phyloP scores from a whole-genome alignment of 2,329 filamentous ascomycete species.

The Conoideocrella luteorostrata region DNA sequence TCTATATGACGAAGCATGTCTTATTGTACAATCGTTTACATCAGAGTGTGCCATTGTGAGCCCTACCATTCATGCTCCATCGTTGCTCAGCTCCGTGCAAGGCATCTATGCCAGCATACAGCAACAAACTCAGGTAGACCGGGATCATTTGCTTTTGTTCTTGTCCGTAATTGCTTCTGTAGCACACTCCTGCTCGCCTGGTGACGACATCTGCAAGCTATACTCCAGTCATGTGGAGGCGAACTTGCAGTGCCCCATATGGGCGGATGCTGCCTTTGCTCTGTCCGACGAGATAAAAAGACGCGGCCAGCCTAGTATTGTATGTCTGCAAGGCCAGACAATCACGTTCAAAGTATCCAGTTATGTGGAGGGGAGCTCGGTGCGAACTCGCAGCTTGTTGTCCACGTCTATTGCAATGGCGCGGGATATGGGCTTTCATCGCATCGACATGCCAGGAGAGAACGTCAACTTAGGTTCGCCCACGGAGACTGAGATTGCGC shows the following conservation, averaged over 20 bases:
- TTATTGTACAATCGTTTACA: constrained; percentile 1
- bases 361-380: constrained; percentile 6
- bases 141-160: constrained; percentile 2
- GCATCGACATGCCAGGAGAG: constrained; percentile 3
- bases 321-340: constrained; percentile 6
- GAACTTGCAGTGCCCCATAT: constrained; percentile 3
- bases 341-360: constrained; percentile 5
- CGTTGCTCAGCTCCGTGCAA: constrained; percentile 2
- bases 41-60: constrained; percentile 4
- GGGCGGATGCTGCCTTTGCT: constrained; percentile 4
- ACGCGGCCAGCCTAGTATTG: constrained; percentile 2
- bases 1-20: constrained; percentile 6
- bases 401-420: constrained; percentile 7
- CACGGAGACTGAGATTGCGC: constrained; percentile 5
- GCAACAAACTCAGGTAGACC: neutral
- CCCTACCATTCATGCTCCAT: constrained; percentile 1
- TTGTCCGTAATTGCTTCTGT: constrained; percentile 4
- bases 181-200: constrained; percentile 1
- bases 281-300: constrained; percentile 5
- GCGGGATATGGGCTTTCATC: constrained; percentile 7
- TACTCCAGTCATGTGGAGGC: constrained; percentile 5
- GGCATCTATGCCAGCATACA: constrained; percentile 6
- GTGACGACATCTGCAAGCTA: constrained; percentile 4
- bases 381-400: constrained; percentile 7
- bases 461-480: neutral